phyloP scores from a whole-genome alignment of 1,284 basidiomycete species.

The Hortiboletus rubellus region DNA sequence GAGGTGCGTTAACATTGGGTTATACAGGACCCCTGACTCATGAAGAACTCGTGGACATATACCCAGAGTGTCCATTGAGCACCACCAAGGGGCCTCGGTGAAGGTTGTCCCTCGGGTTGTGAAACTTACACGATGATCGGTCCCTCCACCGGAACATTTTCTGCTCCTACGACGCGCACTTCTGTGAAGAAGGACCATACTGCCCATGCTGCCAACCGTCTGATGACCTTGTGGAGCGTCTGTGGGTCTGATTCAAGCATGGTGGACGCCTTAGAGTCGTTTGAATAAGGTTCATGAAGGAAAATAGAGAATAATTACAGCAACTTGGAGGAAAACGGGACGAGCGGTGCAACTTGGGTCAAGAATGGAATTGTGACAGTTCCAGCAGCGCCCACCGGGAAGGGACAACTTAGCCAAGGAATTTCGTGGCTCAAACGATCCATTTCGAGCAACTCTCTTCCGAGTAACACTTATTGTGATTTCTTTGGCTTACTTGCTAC shows the following conservation, averaged over 20 bases:
- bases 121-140: constrained; percentile 83
- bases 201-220: constrained; percentile 69
- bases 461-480: not conserved
- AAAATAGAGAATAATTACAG: constrained; percentile 10
- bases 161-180: constrained; percentile 78
- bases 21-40: not conserved
- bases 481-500: not conserved
- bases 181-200: constrained; percentile 86
- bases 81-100: constrained; percentile 1
- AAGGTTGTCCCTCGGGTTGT: not conserved
- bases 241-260: constrained; percentile 40
- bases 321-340: not conserved
- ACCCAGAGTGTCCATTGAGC: constrained; percentile 1
- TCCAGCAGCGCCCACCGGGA: not conserved
- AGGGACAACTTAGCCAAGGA: not conserved
- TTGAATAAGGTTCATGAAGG: constrained; percentile 7
- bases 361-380: not conserved
- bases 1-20: constrained; percentile 15
- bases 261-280: constrained; percentile 1
- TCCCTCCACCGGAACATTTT: constrained; percentile 82
- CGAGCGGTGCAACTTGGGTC: not conserved
- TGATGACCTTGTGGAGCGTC: constrained; percentile 61
- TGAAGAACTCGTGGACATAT: not conserved
- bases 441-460: constrained; percentile 5
- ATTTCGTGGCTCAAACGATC: not conserved